Percentiles rank a stretch among this genome's conserved stretches.
Evolutionary conservation across 1,284 basidiomycete species (phyloP).

Genomic region (Ceratobasidium sp.): DNA sequence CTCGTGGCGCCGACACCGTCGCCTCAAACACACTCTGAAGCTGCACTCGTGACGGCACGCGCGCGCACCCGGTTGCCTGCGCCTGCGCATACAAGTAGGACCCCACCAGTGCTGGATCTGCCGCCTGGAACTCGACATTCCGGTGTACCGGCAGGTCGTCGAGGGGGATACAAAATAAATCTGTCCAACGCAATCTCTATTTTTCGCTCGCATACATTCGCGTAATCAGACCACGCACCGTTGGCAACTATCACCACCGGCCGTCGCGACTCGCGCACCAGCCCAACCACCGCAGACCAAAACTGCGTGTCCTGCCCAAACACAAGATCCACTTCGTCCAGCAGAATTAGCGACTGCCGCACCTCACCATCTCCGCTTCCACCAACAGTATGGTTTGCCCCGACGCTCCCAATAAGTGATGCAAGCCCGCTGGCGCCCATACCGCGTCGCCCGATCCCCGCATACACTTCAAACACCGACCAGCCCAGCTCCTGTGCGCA

Average conservation of each 20-base stretch:
- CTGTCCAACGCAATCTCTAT: constrained; percentile 59
- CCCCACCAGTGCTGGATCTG: constrained; percentile 68
- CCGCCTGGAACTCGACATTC: constrained; percentile 72
- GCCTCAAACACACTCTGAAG: constrained; percentile 4
- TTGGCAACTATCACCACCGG: constrained; percentile 95
- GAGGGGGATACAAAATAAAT: constrained; percentile 77
- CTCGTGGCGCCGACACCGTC: constrained; percentile 21
- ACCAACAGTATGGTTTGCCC: constrained; percentile 87
- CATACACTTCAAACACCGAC: constrained; percentile 97
- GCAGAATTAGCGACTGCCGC: constrained; percentile 88
- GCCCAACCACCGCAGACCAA: constrained; percentile 85
- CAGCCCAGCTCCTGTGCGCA: constrained; percentile 94
- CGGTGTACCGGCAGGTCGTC: constrained; percentile 81
- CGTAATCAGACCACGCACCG: constrained; percentile 66
- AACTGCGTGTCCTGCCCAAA: constrained; percentile 93
- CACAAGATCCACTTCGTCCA: constrained; percentile 98
- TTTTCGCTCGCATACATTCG: constrained; percentile 13
- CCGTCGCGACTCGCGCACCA: constrained; percentile 84
- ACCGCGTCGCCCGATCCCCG: constrained; percentile 87
- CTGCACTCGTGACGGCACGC: constrained; percentile 11
- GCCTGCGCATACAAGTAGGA: constrained; percentile 82
- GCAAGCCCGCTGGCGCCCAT: constrained; percentile 80
- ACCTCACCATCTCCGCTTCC: constrained; percentile 53
- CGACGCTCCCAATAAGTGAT: constrained; percentile 90
- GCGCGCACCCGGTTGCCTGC: constrained; percentile 57